Conservation (phyloP, 768 basidiomycete genomes). For the Amanita phalloides region DNA sequence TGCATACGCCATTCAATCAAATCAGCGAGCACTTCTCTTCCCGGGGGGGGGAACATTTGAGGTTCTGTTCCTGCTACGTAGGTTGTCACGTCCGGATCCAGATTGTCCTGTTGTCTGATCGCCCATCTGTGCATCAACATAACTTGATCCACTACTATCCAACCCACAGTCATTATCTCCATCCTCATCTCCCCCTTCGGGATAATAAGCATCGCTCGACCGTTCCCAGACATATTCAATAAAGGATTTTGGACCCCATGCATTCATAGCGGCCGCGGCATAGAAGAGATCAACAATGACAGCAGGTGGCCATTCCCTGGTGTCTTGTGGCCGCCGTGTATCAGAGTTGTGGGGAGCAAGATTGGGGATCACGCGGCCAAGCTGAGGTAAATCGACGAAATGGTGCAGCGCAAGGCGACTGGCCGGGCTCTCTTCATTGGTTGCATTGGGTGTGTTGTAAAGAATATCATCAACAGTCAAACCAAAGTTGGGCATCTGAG, state of each 20-base stretch:
- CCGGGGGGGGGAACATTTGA: too few relatives aligned
- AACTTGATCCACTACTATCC: too few relatives aligned
- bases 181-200: neutral
- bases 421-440: constrained; percentile 1
- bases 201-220: constrained; percentile 1
- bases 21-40: too few relatives aligned
- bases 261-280: constrained; percentile 3
- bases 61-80: too few relatives aligned
- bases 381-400: neutral
- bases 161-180: neutral
- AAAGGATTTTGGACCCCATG: neutral
- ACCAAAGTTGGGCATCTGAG: constrained; percentile 7
- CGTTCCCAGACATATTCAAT: too few relatives aligned
- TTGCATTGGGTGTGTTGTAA: neutral
- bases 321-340: constrained; percentile 2
- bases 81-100: neutral
- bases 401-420: neutral
- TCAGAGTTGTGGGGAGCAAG: constrained; percentile 4
- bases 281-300: constrained; percentile 4
- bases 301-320: constrained; percentile 5
- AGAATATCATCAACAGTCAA: constrained; percentile 7
- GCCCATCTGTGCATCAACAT: constrained; percentile 3
- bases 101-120: constrained; percentile 1
- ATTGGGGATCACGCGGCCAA: constrained; percentile 1
- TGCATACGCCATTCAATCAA: too few relatives aligned